phyloP scores from a whole-genome alignment of 2,329 filamentous ascomycete genomes.

The Alternaria panax region DNA sequence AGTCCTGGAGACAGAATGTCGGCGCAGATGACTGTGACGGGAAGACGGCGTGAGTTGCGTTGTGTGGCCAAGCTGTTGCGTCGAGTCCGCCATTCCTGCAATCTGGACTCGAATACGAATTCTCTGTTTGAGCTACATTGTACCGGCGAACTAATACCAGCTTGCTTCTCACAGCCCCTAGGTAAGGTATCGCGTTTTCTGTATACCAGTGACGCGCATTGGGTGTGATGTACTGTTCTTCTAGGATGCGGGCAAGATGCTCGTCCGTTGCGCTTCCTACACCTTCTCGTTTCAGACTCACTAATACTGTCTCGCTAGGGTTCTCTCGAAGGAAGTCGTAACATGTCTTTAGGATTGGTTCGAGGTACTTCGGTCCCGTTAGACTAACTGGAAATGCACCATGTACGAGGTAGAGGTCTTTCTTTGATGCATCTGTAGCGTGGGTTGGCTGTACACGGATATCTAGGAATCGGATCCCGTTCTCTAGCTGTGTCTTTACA shows the following conservation, averaged over 20 bases:
- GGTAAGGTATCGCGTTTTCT: conserved; percentile 72
- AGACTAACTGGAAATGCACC: conserved; percentile 87
- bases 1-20: conserved; percentile 84
- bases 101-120: not conserved
- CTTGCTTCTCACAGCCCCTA: conserved; percentile 81
- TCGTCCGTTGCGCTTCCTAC: conserved; percentile 80
- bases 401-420: conserved; percentile 84
- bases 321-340: conserved; percentile 79
- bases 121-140: conserved; percentile 52
- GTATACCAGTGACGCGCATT: conserved; percentile 76
- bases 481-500: conserved; percentile 78
- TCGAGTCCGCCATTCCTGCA: conserved; percentile 57
- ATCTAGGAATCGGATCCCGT: conserved; percentile 94
- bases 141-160: conserved; percentile 88
- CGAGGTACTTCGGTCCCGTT: conserved; percentile 80
- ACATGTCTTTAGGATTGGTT: conserved; percentile 72
- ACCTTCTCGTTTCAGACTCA: conserved; percentile 92
- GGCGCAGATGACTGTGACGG: conserved; percentile 57
- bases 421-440: conserved; percentile 64
- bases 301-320: conserved; percentile 80
- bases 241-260: conserved; percentile 77
- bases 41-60: conserved; percentile 77
- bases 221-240: conserved; percentile 71
- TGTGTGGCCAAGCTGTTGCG: conserved; percentile 80
- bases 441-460: conserved; percentile 76